Conservation (phyloP, 1,139 yeast genomes). For the Saccharomycopsis hybrid region DNA sequence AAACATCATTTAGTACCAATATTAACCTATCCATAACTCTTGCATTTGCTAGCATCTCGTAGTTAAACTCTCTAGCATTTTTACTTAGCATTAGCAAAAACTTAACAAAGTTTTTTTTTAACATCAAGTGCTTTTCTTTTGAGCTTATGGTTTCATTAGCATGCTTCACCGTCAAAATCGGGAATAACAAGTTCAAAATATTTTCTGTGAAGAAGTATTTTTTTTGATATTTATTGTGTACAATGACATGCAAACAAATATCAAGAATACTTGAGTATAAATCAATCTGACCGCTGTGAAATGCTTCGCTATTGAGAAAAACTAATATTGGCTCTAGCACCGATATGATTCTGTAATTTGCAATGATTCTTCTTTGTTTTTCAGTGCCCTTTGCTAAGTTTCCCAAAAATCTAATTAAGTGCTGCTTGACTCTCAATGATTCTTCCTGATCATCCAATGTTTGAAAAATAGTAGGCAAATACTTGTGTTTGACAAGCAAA, state of each 20-base stretch:
- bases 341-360: constrained; percentile 9
- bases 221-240: constrained; percentile 15
- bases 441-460: constrained; percentile 6
- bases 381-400: constrained; percentile 14
- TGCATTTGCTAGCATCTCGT: constrained; percentile 3
- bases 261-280: constrained; percentile 11
- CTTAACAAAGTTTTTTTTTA: constrained; percentile 16
- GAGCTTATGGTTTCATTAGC: not conserved
- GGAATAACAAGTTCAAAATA: constrained; percentile 11
- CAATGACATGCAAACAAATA: constrained; percentile 13
- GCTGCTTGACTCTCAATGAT: constrained; percentile 6
- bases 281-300: constrained; percentile 3
- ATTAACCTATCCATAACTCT: not conserved
- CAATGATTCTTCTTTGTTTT: constrained; percentile 8
- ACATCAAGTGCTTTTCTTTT: constrained; percentile 1
- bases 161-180: constrained; percentile 4
- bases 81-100: constrained; percentile 17
- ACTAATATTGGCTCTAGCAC: constrained; percentile 11
- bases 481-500: constrained; percentile 3
- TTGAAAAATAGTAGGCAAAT: constrained; percentile 3
- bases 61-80: constrained; percentile 16
- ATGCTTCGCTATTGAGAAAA: not conserved
- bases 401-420: constrained; percentile 13
- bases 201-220: constrained; percentile 10
- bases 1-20: not conserved